These are phyloP conservation scores for Magnolia sinica DNA, from an alignment of 164 flowering plant genomes.

Conservation along the genomic window DNA sequence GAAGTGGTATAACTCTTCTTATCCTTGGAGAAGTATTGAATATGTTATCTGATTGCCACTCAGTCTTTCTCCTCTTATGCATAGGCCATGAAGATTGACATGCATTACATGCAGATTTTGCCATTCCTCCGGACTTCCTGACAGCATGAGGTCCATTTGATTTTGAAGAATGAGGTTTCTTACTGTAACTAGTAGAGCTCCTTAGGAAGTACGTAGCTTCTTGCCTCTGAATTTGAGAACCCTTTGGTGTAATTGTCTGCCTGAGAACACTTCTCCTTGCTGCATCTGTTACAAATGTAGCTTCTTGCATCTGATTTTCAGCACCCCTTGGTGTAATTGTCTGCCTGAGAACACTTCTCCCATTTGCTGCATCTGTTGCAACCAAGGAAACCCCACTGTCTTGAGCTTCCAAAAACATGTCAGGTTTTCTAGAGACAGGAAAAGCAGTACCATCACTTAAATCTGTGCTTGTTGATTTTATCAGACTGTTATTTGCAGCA, in stretches of 20 bases:
- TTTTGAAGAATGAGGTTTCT: constrained; percentile 11
- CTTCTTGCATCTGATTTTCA: constrained; percentile 6
- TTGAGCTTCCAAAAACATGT: background rate
- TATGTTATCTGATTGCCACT: constrained; percentile 14
- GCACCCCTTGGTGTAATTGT: background rate
- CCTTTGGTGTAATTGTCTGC: constrained; percentile 4
- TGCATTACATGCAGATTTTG: constrained; percentile 7
- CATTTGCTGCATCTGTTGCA: constrained; percentile 3
- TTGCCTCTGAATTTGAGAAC: constrained; percentile 7
- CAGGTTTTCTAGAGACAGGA: background rate
- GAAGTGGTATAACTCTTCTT: constrained; percentile 17
- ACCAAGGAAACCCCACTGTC: constrained; percentile 4
- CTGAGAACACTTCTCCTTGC: background rate
- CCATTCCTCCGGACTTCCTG: constrained; percentile 10
- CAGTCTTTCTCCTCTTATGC: constrained; percentile 48
- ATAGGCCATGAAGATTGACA: constrained; percentile 44
- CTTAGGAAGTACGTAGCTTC: constrained; percentile 8
- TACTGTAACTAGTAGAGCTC: constrained; percentile 3
- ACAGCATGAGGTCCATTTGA: constrained; percentile 13
- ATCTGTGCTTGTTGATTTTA: background rate
- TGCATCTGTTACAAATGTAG: constrained; percentile 9
- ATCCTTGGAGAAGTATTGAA: constrained; percentile 30
- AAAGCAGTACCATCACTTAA: background rate
- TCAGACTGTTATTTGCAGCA: constrained; percentile 5
- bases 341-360: constrained; percentile 2